Evolutionary conservation across 495 filamentous ascomycete species (phyloP), one percentile per base, ranked within the genome.

Genomic region (Hypomontagnella submonticulosa): DNA sequence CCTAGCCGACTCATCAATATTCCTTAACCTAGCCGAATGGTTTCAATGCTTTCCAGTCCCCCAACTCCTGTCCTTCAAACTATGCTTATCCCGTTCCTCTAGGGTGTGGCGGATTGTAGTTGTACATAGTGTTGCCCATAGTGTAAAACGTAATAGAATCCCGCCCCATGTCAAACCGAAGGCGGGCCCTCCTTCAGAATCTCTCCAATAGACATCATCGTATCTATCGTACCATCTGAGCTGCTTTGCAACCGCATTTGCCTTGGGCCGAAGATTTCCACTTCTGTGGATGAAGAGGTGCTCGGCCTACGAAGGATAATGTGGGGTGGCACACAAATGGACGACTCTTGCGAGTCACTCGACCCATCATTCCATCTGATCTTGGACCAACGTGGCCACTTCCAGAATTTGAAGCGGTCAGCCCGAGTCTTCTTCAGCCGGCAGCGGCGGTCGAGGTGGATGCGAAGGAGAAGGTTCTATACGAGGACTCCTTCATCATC

Each of bases 401-500:
- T 69, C 71, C 71, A 71, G 41, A 64, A 62, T 12, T 71, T 67
- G 49, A 73, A 69, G 19, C 68, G 58, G 10, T 64, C 55, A 23
- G 32, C 16, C 38, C 68, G 61, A 38, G 68, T 67, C 38, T 57
- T 66, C 60, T 43, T 64, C n/a, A 69, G 46, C 5, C 58, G 65
- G 23, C 32, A 44, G 16, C 59, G 61, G 54, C 68, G 68, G 15
- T 36, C 20, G 42, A 55, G 56, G 57, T 73, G 62, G 38, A 57
- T 57, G 34, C 41, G 53, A 59, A 63, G 55, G 66, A 63, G 66
- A 49, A 56, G 55, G 49, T 62, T 59, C 61, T 70, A 68, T 23
- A 72, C 55, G 23, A 81, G 51, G 34, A 80, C 70, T 5, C 76
- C 76, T 71, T 83, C 80, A 8, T 80, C 80, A 47, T 81, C 80